phyloP scores from a whole-genome alignment of 805 yeast species.

The Candida silvatica region DNA sequence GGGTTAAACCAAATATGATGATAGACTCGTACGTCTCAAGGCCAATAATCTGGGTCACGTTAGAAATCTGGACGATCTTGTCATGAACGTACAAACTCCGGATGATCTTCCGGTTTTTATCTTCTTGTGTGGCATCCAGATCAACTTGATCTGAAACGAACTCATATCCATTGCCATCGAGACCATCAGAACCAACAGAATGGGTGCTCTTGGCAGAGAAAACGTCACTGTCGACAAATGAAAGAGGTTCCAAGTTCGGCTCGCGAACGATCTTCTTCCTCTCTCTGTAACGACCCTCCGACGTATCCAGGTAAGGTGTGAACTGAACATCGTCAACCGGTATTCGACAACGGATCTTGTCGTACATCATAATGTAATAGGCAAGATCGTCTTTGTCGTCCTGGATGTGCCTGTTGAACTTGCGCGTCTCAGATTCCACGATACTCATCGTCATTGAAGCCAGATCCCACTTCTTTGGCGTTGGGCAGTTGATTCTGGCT shows the following conservation, averaged over 20 bases:
- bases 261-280: conserved; percentile 42
- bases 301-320: conserved; percentile 49
- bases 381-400: conserved; percentile 57
- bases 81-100: conserved; percentile 66
- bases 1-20: conserved; percentile 56
- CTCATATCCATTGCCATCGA: conserved; percentile 26
- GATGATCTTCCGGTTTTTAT: conserved; percentile 66
- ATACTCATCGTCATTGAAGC: conserved; percentile 21
- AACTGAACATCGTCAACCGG: conserved; percentile 13
- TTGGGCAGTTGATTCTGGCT: not conserved
- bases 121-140: conserved; percentile 38
- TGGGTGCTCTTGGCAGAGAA: not conserved
- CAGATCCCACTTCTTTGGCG: conserved; percentile 2
- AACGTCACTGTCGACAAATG: not conserved
- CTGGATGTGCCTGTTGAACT: conserved; percentile 45
- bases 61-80: conserved; percentile 62
- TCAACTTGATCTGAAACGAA: conserved; percentile 32
- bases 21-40: conserved; percentile 71
- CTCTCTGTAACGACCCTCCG: conserved; percentile 65
- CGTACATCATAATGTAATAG: conserved; percentile 39
- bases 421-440: conserved; percentile 36
- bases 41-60: conserved; percentile 68
- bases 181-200: conserved; percentile 8
- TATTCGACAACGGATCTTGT: conserved; percentile 31
- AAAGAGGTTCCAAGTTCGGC: conserved; percentile 1